These are phyloP conservation scores for Yamadazyma paraphyllophila DNA, from an alignment of 805 yeast genomes.

Conservation along the genomic window DNA sequence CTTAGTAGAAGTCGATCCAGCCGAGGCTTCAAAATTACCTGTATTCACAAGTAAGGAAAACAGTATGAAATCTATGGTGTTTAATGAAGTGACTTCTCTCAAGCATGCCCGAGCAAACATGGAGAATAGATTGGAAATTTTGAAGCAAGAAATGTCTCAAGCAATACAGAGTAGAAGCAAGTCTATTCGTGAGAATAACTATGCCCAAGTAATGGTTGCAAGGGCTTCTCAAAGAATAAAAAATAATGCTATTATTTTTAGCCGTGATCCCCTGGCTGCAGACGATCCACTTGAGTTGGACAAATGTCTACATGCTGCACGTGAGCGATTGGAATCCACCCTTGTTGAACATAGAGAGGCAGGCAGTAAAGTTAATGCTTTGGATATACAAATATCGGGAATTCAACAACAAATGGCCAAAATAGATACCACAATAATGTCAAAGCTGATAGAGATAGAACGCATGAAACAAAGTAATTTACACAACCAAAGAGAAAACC, in stretches of 20 bases:
- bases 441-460: slow-evolving; percentile 1
- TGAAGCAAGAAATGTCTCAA: slow-evolving; percentile 1
- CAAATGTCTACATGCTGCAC: neutral
- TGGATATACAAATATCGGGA: neutral
- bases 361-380: neutral
- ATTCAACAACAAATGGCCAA: neutral
- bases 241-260: neutral
- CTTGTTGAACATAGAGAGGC: neutral
- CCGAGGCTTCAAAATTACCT: slow-evolving; percentile 25
- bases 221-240: slow-evolving; percentile 1
- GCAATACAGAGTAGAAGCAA: neutral
- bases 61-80: neutral
- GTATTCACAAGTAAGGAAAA: slow-evolving; percentile 19
- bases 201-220: neutral
- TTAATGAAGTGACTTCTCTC: too few species aligned
- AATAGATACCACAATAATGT: neutral
- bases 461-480: neutral
- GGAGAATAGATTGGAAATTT: neutral
- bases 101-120: neutral
- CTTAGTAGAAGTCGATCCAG: slow-evolving; percentile 26
- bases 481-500: neutral
- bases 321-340: neutral
- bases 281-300: neutral
- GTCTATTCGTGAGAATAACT: neutral
- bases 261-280: neutral